Evolutionary conservation across 768 basidiomycete genomes (phyloP).

Genomic region (Mycena venus): DNA sequence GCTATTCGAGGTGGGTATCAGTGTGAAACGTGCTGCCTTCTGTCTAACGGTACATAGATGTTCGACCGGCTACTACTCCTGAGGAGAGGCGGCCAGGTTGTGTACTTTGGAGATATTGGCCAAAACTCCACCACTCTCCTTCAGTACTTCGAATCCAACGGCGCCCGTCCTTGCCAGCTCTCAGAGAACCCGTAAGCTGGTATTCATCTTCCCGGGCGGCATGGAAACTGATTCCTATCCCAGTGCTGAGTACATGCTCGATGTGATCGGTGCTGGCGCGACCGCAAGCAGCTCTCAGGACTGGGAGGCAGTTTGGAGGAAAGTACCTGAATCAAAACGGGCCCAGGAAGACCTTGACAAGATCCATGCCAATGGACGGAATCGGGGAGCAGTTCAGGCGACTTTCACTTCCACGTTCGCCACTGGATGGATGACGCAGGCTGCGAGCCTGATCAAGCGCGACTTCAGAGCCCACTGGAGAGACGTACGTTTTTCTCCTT

Average conservation of each 20-base stretch:
- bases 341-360: slow-evolving; percentile 55
- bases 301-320: slow-evolving; percentile 73
- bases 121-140: slow-evolving; percentile 71
- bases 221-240: neutral
- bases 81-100: slow-evolving; percentile 80
- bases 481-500: slow-evolving; percentile 38
- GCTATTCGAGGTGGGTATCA: slow-evolving; percentile 69
- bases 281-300: slow-evolving; percentile 66
- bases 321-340: slow-evolving; percentile 57
- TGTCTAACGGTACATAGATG: slow-evolving; percentile 45
- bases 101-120: slow-evolving; percentile 83
- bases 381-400: slow-evolving; percentile 51
- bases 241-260: slow-evolving; percentile 77
- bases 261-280: slow-evolving; percentile 82
- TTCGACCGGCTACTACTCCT: slow-evolving; percentile 87
- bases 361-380: slow-evolving; percentile 64
- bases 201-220: neutral
- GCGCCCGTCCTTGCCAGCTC: slow-evolving; percentile 69
- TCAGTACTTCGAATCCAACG: slow-evolving; percentile 80
- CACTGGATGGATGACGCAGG: slow-evolving; percentile 66
- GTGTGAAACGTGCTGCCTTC: neutral
- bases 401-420: slow-evolving; percentile 62
- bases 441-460: slow-evolving; percentile 57
- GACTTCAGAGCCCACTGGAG: slow-evolving; percentile 65
- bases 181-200: slow-evolving; percentile 79